A percentile compares a stretch with the other conserved stretches of the same genome.
Evolutionary conservation across 2,329 filamentous ascomycete species (phyloP).

Genomic region (Colletotrichum sp.): DNA sequence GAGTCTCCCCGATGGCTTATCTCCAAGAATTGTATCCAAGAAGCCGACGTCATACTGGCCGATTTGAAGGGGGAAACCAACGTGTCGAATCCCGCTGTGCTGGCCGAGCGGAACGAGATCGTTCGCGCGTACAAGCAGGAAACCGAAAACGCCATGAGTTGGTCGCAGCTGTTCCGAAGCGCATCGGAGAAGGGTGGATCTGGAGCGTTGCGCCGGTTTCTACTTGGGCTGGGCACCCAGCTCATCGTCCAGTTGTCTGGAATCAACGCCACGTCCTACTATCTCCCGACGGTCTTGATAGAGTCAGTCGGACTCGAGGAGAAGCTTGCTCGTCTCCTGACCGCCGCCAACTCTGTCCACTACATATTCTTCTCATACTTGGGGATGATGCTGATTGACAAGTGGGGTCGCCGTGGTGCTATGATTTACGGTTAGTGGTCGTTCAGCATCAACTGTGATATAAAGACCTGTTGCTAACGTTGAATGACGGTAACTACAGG

Average conservation of each 20-base stretch:
- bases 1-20: neutral
- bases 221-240: neutral
- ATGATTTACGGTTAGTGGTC: neutral
- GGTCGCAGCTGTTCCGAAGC: neutral
- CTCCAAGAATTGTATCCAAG: neutral
- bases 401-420: neutral
- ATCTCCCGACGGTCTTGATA: neutral
- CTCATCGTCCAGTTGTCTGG: neutral
- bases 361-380: neutral
- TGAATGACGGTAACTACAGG: neutral
- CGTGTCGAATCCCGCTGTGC: neutral
- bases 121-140: neutral
- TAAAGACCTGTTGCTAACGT: neutral
- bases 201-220: neutral
- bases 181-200: neutral
- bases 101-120: neutral
- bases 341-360: neutral
- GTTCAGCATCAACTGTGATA: neutral
- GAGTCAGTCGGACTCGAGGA: neutral
- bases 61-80: neutral
- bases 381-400: neutral
- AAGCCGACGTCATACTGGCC: neutral
- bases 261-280: neutral
- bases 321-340: neutral
- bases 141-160: neutral